A percentile compares a stretch with the other conserved stretches of the same genome.
phyloP scores from a whole-genome alignment of 768 basidiomycete species.

The Termitomyces sp. region DNA sequence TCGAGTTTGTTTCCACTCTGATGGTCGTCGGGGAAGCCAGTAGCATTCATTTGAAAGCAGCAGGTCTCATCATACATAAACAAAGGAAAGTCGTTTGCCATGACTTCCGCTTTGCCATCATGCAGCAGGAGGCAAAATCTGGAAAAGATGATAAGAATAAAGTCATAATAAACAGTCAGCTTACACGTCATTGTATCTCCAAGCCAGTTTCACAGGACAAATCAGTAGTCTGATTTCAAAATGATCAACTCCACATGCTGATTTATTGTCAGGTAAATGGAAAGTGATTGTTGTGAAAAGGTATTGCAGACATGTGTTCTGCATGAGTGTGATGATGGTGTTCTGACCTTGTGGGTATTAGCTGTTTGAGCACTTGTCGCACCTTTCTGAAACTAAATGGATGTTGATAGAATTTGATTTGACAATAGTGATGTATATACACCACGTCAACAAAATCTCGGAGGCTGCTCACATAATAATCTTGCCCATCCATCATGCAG shows the following conservation, averaged over 20 bases:
- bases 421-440: background rate
- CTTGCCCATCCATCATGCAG: background rate
- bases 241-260: background rate
- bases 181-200: background rate
- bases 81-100: background rate
- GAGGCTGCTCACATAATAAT: background rate
- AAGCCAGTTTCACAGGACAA: background rate
- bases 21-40: background rate
- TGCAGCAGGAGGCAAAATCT: no score
- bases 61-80: background rate
- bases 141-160: background rate
- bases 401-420: background rate
- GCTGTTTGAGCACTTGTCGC: background rate
- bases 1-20: background rate
- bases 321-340: background rate
- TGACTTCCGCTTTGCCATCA: background rate
- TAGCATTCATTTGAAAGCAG: background rate
- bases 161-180: no score
- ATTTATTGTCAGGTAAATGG: background rate
- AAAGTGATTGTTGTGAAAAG: background rate
- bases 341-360: background rate
- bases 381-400: background rate
- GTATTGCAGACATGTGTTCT: background rate
- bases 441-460: background rate
- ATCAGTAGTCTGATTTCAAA: background rate